These are phyloP conservation scores for Cladosporium sp. DNA, from an alignment of 2,329 filamentous ascomycete genomes.

Conservation along the genomic window DNA sequence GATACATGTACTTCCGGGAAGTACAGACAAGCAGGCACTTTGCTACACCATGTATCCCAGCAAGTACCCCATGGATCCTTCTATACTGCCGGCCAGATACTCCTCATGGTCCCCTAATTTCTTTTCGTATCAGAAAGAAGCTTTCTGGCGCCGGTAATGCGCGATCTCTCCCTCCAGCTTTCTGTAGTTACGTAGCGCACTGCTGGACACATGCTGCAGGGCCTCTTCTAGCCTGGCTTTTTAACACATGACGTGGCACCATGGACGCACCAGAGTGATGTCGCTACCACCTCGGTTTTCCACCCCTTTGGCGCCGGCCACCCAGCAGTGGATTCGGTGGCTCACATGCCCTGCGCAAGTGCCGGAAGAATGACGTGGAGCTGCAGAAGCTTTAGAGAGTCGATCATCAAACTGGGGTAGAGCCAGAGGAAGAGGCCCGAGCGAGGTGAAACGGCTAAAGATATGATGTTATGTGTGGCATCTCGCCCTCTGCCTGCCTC, in stretches of 20 bases:
- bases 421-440: constrained; percentile 6
- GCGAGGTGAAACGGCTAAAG: constrained; percentile 4
- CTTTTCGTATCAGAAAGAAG: neutral
- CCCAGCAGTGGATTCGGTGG: neutral
- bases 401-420: constrained; percentile 5
- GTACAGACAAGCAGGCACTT: neutral
- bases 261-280: neutral
- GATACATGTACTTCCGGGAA: neutral
- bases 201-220: neutral
- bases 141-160: too few relatives aligned
- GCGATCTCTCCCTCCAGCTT: too few relatives aligned
- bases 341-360: constrained; percentile 5
- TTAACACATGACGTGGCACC: constrained; percentile 2
- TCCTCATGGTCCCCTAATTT: neutral
- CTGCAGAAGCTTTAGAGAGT: constrained; percentile 8
- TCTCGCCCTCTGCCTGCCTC: too few relatives aligned
- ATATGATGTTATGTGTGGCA: neutral
- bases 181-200: neutral
- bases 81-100: neutral
- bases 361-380: constrained; percentile 7
- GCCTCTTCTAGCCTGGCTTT: neutral
- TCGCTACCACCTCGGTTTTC: neutral
- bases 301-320: too few relatives aligned
- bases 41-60: neutral
- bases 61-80: neutral